Base-by-base conservation (phyloP, 2,329 filamentous ascomycete genomes). In the Neophaeococcomyces aloes region DNA sequence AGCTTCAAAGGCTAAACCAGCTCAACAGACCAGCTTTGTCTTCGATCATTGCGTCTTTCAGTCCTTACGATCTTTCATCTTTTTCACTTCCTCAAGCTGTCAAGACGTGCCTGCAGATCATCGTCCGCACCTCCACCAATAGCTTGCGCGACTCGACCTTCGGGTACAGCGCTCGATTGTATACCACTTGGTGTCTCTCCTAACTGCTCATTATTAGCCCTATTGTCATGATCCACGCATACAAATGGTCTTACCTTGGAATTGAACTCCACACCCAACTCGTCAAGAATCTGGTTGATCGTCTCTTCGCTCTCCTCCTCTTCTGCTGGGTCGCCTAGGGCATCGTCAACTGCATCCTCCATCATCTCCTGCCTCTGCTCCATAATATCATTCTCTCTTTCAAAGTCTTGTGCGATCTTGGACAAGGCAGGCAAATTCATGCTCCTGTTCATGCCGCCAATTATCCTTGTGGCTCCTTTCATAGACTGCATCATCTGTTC, bases 401-500 rank as follows among this genome's bases (percentile, higher is more conserved):
- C 91, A 58, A 98, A 98, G 60, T 98, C 91, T 88, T 95, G 94
- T 15, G 91, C 89, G 60, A 98, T 98, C 46, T 89, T 79, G 63
- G 96, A 89, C 27, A 98, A 71, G 14, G 87, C 87, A 0, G 91
- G 91, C 2, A 98, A 78, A 61, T 98, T 96, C 88, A 96, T 96
- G 51, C 86, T 86, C 52, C 84, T 77, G 65, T 98, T 98, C 91
- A 98, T 98, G 68, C 84, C 93, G 43, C 88, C 87, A 6, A 98
- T 71, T 2, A 94, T 81, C 65, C 82, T 80, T 1, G 91, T 96
- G 3, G 91, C 91, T 27, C 91, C 91, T 66, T 95, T 98, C 91
- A 98, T 96, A 7, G 88, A 91, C 65, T 94, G 86, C 88, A 95
- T 95, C 91, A 98, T 98, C 66, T 96, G 89, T 64, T 98, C 91